phyloP scores from a whole-genome alignment of 2,329 filamentous ascomycete species.

The Aspergillus glaucus region DNA sequence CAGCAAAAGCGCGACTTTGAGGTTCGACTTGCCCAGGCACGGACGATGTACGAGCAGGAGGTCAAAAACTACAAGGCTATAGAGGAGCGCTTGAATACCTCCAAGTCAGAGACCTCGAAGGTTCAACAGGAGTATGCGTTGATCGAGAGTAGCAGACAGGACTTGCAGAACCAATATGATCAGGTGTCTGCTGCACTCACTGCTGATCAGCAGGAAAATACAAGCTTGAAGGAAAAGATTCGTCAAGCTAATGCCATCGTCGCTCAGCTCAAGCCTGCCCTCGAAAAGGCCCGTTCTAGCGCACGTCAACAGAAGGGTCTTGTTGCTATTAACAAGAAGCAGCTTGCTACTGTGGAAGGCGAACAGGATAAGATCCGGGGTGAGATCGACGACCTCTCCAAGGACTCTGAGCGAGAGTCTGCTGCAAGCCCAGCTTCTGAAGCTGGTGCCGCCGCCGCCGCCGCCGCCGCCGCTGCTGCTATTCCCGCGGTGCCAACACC shows the following conservation, averaged over 20 bases:
- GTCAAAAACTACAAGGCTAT: constrained; percentile 76
- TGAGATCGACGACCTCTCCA: constrained; percentile 63
- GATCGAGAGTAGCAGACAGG: constrained; percentile 72
- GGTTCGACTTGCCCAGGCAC: constrained; percentile 75
- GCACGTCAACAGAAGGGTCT: constrained; percentile 93
- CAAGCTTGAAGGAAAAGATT: constrained; percentile 79
- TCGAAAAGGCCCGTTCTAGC: constrained; percentile 89
- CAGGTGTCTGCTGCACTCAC: constrained; percentile 69
- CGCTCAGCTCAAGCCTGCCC: constrained; percentile 73
- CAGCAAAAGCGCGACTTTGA: constrained; percentile 93
- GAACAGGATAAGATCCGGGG: constrained; percentile 81
- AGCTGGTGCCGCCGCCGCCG: constrained; percentile 38
- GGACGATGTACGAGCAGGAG: constrained; percentile 87
- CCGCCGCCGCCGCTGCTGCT: constrained; percentile 25
- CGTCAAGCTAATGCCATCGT: constrained; percentile 76
- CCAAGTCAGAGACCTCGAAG: constrained; percentile 75
- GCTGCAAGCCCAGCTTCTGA: constrained; percentile 36
- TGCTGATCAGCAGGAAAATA: constrained; percentile 83
- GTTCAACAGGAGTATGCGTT: constrained; percentile 77
- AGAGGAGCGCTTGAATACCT: constrained; percentile 72
- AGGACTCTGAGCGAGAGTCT: constrained; percentile 54
- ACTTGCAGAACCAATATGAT: constrained; percentile 75
- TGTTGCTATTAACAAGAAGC: constrained; percentile 98
- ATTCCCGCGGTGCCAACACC: constrained; percentile 61
- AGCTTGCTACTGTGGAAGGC: constrained; percentile 78